These are phyloP conservation scores for Hygrocybe punicea DNA, from an alignment of 768 basidiomycete genomes.

Conservation along the genomic window DNA sequence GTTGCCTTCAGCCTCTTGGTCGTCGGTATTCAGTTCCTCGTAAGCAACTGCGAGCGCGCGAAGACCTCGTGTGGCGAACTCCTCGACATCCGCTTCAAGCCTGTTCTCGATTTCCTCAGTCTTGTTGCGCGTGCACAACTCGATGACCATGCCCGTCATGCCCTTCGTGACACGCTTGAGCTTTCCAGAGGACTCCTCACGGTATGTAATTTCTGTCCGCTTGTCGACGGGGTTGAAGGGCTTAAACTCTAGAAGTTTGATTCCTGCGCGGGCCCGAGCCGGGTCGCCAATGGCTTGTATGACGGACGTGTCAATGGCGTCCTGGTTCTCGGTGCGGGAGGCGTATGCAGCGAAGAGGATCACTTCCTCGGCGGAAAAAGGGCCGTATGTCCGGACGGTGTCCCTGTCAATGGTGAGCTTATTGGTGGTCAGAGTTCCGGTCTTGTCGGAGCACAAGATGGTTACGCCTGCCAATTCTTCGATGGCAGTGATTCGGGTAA, in stretches of 20 bases:
- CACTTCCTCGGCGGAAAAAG: conserved; percentile 85
- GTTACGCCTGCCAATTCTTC: conserved; percentile 98
- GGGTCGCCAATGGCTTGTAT: conserved; percentile 74
- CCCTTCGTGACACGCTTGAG: conserved; percentile 99
- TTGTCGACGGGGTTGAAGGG: conserved; percentile 99
- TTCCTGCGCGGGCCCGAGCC: conserved; percentile 77
- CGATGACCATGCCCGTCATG: conserved; percentile 99
- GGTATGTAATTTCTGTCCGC: conserved; percentile 98
- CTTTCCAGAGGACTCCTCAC: conserved; percentile 89
- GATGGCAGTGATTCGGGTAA: conserved; percentile 99
- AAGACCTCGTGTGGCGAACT: conserved; percentile 92
- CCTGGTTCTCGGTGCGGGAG: conserved; percentile 98
- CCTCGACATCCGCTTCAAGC: conserved; percentile 93
- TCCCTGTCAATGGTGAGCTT: conserved; percentile 95
- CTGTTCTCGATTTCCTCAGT: conserved; percentile 85
- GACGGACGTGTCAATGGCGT: conserved; percentile 91
- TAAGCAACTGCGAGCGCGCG: conserved; percentile 95
- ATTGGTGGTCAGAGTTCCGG: conserved; percentile 97
- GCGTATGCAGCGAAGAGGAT: conserved; percentile 93
- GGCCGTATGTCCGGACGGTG: conserved; percentile 87
- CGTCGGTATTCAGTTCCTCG: conserved; percentile 85
- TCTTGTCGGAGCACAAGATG: conserved; percentile 98
- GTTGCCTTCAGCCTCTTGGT: conserved; percentile 84
- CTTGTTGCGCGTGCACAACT: conserved; percentile 97
- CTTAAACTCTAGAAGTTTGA: conserved; percentile 98